Conservation (phyloP, 768 basidiomycete genomes). For the Suillus hirtellus region DNA sequence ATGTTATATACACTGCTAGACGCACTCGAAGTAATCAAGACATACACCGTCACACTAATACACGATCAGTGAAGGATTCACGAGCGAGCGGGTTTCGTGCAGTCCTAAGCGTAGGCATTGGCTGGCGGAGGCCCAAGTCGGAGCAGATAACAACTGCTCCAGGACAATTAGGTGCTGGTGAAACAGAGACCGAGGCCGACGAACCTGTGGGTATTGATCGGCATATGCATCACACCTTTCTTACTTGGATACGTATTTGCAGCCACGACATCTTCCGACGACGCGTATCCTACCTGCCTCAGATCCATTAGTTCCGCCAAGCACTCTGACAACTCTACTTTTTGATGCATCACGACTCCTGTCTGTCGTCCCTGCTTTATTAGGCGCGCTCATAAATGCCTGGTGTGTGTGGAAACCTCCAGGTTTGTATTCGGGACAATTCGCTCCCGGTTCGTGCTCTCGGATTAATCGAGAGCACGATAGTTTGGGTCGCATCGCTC, state of each 20-base stretch:
- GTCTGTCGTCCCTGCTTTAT: conserved; percentile 69
- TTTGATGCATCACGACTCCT: conserved; percentile 72
- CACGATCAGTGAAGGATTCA: conserved; percentile 13
- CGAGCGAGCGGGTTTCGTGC: conserved; percentile 23
- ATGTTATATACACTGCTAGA: conserved; percentile 22
- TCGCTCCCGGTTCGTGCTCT: conserved; percentile 16
- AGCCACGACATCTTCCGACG: conserved; percentile 71
- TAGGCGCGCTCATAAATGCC: conserved; percentile 64
- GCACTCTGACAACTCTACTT: conserved; percentile 54
- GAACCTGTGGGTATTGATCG: conserved; percentile 56
- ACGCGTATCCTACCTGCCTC: conserved; percentile 58
- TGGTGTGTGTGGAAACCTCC: conserved; percentile 55
- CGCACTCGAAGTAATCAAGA: conserved; percentile 27
- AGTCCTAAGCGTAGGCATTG: conserved; percentile 27
- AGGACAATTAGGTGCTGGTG: conserved; percentile 61
- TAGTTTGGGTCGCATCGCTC: conserved; percentile 33
- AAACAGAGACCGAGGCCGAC: conserved; percentile 79
- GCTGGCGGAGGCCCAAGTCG: conserved; percentile 40
- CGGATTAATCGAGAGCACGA: background rate
- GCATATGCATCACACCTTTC: conserved; percentile 11
- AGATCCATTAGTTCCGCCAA: conserved; percentile 50
- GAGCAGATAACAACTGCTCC: conserved; percentile 61
- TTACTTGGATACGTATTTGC: conserved; percentile 1
- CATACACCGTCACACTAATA: conserved; percentile 15
- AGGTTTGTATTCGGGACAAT: conserved; percentile 7